phyloP scores from a whole-genome alignment of 1,139 yeast genomes.

The Saccharomyces pastorianus region DNA sequence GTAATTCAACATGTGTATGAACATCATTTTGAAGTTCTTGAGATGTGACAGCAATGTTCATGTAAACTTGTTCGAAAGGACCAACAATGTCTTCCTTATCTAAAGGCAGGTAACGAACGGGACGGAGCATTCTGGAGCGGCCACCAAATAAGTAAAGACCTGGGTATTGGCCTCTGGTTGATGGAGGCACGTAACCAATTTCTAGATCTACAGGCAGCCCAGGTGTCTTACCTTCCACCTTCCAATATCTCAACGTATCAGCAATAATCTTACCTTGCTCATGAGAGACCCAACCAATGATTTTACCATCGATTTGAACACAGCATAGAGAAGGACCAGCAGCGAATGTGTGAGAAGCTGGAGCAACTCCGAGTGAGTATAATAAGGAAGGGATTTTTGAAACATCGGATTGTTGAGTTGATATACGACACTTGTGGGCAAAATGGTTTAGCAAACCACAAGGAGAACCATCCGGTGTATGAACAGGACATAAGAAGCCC shows the following conservation, averaged over 20 bases:
- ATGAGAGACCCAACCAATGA: slow-evolving; percentile 92
- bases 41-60: slow-evolving; percentile 93
- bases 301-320: slow-evolving; percentile 87
- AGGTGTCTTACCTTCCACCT: slow-evolving; percentile 65
- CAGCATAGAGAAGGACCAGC: slow-evolving; percentile 86
- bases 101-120: slow-evolving; percentile 82
- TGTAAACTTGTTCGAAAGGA: slow-evolving; percentile 95
- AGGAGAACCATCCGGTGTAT: slow-evolving; percentile 99
- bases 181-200: slow-evolving; percentile 92
- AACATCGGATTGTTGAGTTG: slow-evolving; percentile 73
- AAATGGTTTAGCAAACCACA: slow-evolving; percentile 97
- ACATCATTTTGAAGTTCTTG: slow-evolving; percentile 74
- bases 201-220: slow-evolving; percentile 80
- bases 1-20: slow-evolving; percentile 90
- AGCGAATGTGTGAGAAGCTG: slow-evolving; percentile 61
- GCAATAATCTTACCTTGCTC: slow-evolving; percentile 81
- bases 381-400: slow-evolving; percentile 58
- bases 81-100: slow-evolving; percentile 83
- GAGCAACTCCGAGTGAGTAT: slow-evolving; percentile 71
- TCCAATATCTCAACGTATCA: slow-evolving; percentile 87
- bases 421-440: slow-evolving; percentile 86
- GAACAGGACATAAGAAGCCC: slow-evolving; percentile 99
- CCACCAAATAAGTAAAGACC: slow-evolving; percentile 90
- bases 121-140: slow-evolving; percentile 91
- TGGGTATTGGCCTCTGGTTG: slow-evolving; percentile 92